Evolutionary conservation across 2,329 filamentous ascomycete genomes (phyloP).

Genomic region (Hymenoscyphus fraxineus): DNA sequence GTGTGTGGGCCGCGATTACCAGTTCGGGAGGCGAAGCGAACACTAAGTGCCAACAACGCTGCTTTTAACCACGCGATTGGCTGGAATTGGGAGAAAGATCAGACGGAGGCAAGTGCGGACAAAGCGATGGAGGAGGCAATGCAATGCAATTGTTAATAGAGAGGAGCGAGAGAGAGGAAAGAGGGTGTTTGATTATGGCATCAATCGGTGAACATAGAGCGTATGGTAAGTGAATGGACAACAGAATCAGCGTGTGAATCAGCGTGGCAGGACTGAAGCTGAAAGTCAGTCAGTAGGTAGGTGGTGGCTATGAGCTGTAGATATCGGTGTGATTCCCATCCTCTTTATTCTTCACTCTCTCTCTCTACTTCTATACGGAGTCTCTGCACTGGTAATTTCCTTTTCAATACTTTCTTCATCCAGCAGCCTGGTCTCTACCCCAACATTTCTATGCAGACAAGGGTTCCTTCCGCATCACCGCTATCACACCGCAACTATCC

Average conservation of each 20-base stretch:
- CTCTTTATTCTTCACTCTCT: not conserved
- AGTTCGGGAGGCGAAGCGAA: constrained; percentile 30
- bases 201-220: not conserved
- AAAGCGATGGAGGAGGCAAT: not conserved
- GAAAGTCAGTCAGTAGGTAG: not conserved
- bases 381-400: not conserved
- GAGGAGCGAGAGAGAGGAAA: not conserved
- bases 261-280: not conserved
- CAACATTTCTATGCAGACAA: constrained; percentile 7
- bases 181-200: not conserved
- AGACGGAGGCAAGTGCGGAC: not conserved
- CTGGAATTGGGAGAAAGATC: not conserved
- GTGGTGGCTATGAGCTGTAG: not conserved
- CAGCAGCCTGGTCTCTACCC: constrained; percentile 2
- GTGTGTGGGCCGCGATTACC: constrained; percentile 32
- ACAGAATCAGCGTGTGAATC: not conserved
- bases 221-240: not conserved
- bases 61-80: constrained; percentile 12
- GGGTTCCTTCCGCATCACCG: not conserved
- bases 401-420: not conserved
- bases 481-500: constrained; percentile 10
- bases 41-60: constrained; percentile 12
- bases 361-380: not conserved
- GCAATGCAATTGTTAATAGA: not conserved
- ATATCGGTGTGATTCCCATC: not conserved